Percentiles rank a stretch among this genome's conserved stretches.
phyloP scores from a whole-genome alignment of 1,139 yeast genomes.

The Sugiyamaella grinbergsii region DNA sequence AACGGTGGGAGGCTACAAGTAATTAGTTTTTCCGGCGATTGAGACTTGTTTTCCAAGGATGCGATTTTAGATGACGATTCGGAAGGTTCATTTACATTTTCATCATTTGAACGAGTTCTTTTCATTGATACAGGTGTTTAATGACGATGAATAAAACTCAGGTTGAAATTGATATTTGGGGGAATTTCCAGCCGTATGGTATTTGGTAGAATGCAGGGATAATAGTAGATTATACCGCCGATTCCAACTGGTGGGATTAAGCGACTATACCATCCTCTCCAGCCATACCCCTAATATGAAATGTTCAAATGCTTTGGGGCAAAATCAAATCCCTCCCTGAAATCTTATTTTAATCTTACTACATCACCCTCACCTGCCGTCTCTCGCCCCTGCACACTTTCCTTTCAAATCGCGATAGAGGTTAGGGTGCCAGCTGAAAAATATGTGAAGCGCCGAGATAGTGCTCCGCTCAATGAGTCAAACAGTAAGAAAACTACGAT shows the following conservation, averaged over 20 bases:
- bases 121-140: no score
- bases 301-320: no score
- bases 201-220: no score
- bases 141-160: no score
- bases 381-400: not conserved
- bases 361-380: no score
- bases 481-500: not conserved
- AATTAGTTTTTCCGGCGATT: not conserved
- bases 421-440: not conserved
- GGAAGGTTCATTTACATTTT: not conserved
- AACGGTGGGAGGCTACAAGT: constrained; percentile 28
- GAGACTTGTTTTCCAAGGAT: not conserved
- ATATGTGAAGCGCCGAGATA: not conserved
- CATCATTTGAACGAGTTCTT: constrained; percentile 12
- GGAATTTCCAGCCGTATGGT: constrained; percentile 1
- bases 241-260: no score
- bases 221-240: no score
- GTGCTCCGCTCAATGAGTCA: constrained; percentile 2
- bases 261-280: no score
- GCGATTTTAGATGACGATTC: not conserved
- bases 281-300: no score
- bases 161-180: not conserved
- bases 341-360: no score
- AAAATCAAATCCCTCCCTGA: no score
- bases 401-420: not conserved